Percentiles rank a stretch among this genome's conserved stretches.
phyloP scores from a whole-genome alignment of 1,139 yeast species.

The Saccharomyces hybrid region DNA sequence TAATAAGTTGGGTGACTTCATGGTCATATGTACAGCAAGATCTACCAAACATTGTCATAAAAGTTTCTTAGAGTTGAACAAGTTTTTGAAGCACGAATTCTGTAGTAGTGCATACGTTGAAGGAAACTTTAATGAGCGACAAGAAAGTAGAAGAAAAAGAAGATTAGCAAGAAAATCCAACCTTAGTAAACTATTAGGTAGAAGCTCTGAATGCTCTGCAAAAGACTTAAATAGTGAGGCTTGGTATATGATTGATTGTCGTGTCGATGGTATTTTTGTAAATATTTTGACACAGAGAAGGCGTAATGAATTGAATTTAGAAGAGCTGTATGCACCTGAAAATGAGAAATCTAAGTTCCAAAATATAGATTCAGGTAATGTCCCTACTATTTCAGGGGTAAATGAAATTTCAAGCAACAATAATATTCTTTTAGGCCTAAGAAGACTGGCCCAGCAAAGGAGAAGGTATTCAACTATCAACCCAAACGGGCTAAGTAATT shows the following conservation, averaged over 20 bases:
- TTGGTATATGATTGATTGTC: constrained; percentile 77
- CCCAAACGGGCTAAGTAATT: neutral
- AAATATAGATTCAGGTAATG: constrained; percentile 6
- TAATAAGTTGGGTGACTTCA: constrained; percentile 38
- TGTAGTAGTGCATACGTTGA: constrained; percentile 49
- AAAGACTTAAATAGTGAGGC: constrained; percentile 39
- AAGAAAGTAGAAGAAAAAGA: constrained; percentile 51
- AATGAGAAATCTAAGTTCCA: constrained; percentile 36
- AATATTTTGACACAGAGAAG: constrained; percentile 69
- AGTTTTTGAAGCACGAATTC: constrained; percentile 40
- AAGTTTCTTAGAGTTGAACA: constrained; percentile 55
- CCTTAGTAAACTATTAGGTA: constrained; percentile 33
- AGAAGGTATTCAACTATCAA: constrained; percentile 7
- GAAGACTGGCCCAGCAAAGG: constrained; percentile 26
- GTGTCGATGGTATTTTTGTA: constrained; percentile 52
- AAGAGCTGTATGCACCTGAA: constrained; percentile 54
- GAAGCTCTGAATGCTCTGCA: constrained; percentile 17
- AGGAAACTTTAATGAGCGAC: constrained; percentile 61
- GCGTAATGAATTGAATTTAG: constrained; percentile 61
- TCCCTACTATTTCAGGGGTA: neutral
- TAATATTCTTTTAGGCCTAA: constrained; percentile 25
- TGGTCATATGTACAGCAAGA: constrained; percentile 71
- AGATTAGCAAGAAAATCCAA: constrained; percentile 52
- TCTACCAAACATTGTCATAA: constrained; percentile 68
- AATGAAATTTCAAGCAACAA: constrained; percentile 12